These are phyloP conservation scores for Zoysia matrella DNA, from an alignment of 202 grass and related monocot species.

Conservation along the genomic window DNA sequence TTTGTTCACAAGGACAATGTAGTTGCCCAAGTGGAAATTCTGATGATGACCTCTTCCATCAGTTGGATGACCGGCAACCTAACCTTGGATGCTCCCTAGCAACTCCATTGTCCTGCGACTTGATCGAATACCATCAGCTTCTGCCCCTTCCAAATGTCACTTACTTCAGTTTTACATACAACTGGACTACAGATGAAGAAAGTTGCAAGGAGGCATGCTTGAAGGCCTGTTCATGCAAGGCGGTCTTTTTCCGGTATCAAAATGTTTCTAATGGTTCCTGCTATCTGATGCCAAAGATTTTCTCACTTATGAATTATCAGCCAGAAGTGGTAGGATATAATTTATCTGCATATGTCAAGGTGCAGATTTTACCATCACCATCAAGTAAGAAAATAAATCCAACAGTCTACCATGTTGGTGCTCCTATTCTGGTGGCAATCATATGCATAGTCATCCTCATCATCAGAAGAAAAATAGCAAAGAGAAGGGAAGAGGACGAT, in stretches of 20 bases:
- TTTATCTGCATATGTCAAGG: slow-evolving; percentile 74
- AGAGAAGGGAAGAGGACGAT: slow-evolving; percentile 63
- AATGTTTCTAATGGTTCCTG: slow-evolving; percentile 64
- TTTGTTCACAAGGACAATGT: slow-evolving; percentile 72
- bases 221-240: slow-evolving; percentile 79
- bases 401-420: slow-evolving; percentile 44
- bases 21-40: slow-evolving; percentile 58
- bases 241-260: slow-evolving; percentile 54
- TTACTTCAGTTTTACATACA: slow-evolving; percentile 66
- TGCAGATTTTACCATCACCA: slow-evolving; percentile 47
- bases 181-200: slow-evolving; percentile 57
- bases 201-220: slow-evolving; percentile 74
- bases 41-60: slow-evolving; percentile 43
- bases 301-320: slow-evolving; percentile 68
- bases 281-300: slow-evolving; percentile 58
- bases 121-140: slow-evolving; percentile 63
- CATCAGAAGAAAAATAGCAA: slow-evolving; percentile 35
- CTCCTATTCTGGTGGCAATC: slow-evolving; percentile 47
- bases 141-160: slow-evolving; percentile 55
- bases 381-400: slow-evolving; percentile 38
- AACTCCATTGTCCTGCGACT: slow-evolving; percentile 70
- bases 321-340: slow-evolving; percentile 54
- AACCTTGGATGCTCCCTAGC: slow-evolving; percentile 55
- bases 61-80: slow-evolving; percentile 49
- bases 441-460: slow-evolving; percentile 48